Percentiles rank a stretch among this genome's conserved stretches.
Evolutionary conservation across 495 filamentous ascomycete genomes (phyloP).

Genomic region (Aspergillus nidulans): DNA sequence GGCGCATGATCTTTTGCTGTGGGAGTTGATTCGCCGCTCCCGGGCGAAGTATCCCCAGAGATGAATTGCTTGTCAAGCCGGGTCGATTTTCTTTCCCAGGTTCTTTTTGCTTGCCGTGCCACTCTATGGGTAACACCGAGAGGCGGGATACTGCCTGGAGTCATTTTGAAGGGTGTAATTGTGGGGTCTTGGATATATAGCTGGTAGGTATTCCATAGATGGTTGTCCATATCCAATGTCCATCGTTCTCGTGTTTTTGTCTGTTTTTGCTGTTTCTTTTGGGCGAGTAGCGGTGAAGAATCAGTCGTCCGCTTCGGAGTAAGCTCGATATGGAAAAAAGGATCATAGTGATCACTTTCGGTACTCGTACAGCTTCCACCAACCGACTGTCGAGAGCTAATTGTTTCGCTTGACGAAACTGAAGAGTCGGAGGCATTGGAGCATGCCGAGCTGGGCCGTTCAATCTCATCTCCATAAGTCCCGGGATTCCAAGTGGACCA

Average conservation of each 20-base stretch:
- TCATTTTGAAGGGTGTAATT: constrained; percentile 88
- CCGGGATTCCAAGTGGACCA: constrained; percentile 34
- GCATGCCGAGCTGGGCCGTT: constrained; percentile 54
- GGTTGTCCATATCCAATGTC: constrained; percentile 87
- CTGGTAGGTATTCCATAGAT: constrained; percentile 88
- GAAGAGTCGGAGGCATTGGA: constrained; percentile 68
- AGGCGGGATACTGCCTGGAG: constrained; percentile 81
- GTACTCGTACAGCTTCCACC: constrained; percentile 67
- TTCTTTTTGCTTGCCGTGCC: constrained; percentile 76
- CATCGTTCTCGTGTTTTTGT: constrained; percentile 46
- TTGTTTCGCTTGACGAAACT: constrained; percentile 60
- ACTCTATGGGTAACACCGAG: constrained; percentile 87
- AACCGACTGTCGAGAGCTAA: constrained; percentile 58
- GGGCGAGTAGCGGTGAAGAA: constrained; percentile 28
- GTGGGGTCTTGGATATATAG: constrained; percentile 86
- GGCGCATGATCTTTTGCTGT: constrained; percentile 23
- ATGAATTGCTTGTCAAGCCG: constrained; percentile 27
- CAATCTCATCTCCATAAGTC: constrained; percentile 34
- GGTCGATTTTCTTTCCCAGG: constrained; percentile 55
- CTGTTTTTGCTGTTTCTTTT: constrained; percentile 17
- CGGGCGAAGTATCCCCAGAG: constrained; percentile 22
- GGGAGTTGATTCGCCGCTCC: constrained; percentile 66
- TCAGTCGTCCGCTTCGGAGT: constrained; percentile 32
- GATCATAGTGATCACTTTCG: constrained; percentile 57
- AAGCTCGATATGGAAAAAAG: constrained; percentile 47